Evolutionary conservation across 257 asterid genomes (phyloP).

Genomic region (Lycium barbarum): DNA sequence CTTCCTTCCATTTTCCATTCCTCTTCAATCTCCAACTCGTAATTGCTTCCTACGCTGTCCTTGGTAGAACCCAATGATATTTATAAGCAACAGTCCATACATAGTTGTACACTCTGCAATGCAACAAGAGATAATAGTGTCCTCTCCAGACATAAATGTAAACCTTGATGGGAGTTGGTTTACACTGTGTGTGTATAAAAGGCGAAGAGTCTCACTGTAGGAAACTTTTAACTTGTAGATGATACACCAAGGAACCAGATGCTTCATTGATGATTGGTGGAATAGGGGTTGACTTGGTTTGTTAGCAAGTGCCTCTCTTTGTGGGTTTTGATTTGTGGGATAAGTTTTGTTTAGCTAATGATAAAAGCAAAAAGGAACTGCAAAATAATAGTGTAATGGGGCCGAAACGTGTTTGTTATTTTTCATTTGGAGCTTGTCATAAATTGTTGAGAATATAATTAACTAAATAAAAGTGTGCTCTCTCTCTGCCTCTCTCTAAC

Average conservation of each 20-base stretch:
- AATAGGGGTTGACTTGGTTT: neutral
- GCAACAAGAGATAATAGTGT: neutral
- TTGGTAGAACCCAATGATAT: slow-evolving; percentile 12
- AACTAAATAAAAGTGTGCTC: too few species aligned
- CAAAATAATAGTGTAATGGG: neutral
- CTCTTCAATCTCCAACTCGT: neutral
- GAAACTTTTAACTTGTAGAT: neutral
- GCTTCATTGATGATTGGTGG: neutral
- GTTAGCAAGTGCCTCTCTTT: neutral
- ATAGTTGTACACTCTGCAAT: neutral
- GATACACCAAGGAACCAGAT: neutral
- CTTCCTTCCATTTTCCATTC: neutral
- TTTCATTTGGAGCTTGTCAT: neutral
- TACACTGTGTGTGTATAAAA: neutral
- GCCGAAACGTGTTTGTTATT: neutral
- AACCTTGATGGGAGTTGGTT: slow-evolving; percentile 4
- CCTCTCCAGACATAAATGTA: neutral
- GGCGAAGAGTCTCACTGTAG: neutral
- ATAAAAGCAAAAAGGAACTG: neutral
- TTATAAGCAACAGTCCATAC: neutral
- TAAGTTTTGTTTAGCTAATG: neutral
- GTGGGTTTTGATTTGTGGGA: neutral
- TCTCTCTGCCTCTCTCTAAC: too few species aligned
- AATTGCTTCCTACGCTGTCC: neutral
- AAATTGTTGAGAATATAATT: neutral